phyloP scores from a whole-genome alignment of 352 stramenopile species.

The Globisporangium ultimum region DNA sequence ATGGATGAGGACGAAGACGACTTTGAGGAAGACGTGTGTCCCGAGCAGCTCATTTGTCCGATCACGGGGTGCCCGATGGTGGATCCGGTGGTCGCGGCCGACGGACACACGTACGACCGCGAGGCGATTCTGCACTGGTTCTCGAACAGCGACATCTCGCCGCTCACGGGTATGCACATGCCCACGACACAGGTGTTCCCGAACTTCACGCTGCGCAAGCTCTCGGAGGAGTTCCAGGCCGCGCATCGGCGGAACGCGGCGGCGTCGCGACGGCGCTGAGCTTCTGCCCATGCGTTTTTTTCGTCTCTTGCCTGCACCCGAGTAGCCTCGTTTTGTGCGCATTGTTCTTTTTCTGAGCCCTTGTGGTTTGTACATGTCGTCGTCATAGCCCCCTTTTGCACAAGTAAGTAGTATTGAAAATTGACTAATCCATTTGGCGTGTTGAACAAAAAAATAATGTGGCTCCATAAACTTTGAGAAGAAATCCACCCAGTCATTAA shows the following conservation, averaged over 20 bases:
- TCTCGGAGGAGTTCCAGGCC: conserved; percentile 58
- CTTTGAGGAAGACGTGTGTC: conserved; percentile 26
- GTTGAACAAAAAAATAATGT: conserved; percentile 3
- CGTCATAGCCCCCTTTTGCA: not conserved
- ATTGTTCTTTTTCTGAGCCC: too few species aligned
- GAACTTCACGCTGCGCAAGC: conserved; percentile 68
- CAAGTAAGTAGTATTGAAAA: too few species aligned
- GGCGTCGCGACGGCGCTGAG: conserved; percentile 13
- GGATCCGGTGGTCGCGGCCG: conserved; percentile 94
- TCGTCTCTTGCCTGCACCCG: not conserved
- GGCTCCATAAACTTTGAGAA: conserved; percentile 4
- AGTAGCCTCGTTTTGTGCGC: too few species aligned
- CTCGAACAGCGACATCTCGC: conserved; percentile 73
- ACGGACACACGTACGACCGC: conserved; percentile 98
- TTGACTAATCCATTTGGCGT: conserved; percentile 2
- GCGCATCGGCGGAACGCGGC: conserved; percentile 8
- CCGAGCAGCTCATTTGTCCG: conserved; percentile 83
- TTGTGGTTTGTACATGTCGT: too few species aligned
- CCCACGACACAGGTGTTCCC: conserved; percentile 69
- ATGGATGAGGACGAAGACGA: conserved; percentile 21
- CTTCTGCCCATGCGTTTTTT: not conserved
- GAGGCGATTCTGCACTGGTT: conserved; percentile 94
- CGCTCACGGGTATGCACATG: conserved; percentile 74
- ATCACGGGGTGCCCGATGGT: conserved; percentile 95
- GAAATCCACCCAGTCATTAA: not conserved